phyloP scores from a whole-genome alignment of 768 basidiomycete species.

The Kwoniella sp. region DNA sequence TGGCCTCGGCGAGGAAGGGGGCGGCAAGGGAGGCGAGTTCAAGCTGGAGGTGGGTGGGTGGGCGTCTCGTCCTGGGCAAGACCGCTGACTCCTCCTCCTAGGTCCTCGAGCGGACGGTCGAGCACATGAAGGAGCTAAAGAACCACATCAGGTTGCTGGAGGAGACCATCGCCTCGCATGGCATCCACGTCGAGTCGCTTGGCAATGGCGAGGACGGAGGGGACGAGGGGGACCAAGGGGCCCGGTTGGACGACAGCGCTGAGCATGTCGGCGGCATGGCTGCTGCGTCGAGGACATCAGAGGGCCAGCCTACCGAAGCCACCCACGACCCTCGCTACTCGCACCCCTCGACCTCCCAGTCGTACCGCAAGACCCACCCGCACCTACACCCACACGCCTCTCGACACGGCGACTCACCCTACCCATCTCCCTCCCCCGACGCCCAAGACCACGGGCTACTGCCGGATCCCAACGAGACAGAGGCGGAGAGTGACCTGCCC shows the following conservation, averaged over 20 bases:
- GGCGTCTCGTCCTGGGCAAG: neutral
- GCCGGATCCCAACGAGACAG: slow-evolving; percentile 33
- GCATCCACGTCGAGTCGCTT: neutral
- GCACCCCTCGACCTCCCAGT: neutral
- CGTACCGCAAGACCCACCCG: neutral
- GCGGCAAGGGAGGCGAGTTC: slow-evolving; percentile 75
- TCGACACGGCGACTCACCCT: slow-evolving; percentile 4
- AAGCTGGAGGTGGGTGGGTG: slow-evolving; percentile 67
- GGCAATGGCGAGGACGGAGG: neutral
- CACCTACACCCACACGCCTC: neutral
- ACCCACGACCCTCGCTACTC: neutral
- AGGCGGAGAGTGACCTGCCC: slow-evolving; percentile 26
- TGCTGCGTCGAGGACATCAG: neutral
- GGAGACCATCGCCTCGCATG: slow-evolving; percentile 2
- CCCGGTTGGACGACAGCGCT: neutral
- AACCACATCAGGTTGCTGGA: slow-evolving; percentile 57
- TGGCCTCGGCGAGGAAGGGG: slow-evolving; percentile 53
- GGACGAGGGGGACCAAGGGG: neutral
- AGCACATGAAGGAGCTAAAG: slow-evolving; percentile 69
- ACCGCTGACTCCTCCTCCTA: neutral
- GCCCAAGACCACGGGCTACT: neutral
- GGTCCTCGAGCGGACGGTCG: slow-evolving; percentile 69
- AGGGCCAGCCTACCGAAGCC: neutral
- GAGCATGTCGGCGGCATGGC: neutral
- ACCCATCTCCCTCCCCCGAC: slow-evolving; percentile 13